Conservation (phyloP, 1,139 yeast genomes). For the Candida mesenterica region DNA sequence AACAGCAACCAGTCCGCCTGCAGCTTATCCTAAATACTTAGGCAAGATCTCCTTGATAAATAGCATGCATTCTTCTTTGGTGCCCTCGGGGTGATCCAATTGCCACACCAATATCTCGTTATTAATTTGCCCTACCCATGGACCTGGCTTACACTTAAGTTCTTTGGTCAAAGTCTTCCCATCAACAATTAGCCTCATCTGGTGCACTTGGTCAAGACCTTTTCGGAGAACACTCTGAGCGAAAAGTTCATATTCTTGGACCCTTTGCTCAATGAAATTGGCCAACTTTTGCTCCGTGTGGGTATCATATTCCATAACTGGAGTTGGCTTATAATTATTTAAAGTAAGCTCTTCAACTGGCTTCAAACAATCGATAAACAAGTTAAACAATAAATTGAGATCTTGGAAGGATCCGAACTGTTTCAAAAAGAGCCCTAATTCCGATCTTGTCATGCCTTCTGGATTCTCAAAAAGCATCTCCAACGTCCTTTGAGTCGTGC, state of each 20-base stretch:
- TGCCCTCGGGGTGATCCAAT: constrained; percentile 60
- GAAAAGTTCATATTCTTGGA: constrained; percentile 34
- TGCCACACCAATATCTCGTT: constrained; percentile 68
- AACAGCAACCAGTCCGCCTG: no score
- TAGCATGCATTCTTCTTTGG: constrained; percentile 53
- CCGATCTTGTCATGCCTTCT: constrained; percentile 44
- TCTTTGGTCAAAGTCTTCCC: constrained; percentile 63
- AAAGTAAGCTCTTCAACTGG: constrained; percentile 8
- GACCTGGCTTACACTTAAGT: constrained; percentile 69
- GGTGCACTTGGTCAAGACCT: constrained; percentile 41
- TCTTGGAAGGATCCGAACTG: constrained; percentile 53
- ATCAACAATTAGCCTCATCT: constrained; percentile 56
- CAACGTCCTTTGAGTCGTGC: constrained; percentile 15
- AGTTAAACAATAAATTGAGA: constrained; percentile 36
- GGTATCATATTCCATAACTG: constrained; percentile 11
- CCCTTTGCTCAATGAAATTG: constrained; percentile 3
- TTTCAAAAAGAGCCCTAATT: constrained; percentile 60
- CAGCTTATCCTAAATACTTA: constrained; percentile 8
- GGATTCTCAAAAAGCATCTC: constrained; percentile 20
- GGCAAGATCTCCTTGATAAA: constrained; percentile 32
- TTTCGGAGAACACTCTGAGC: constrained; percentile 23
- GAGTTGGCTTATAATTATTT: constrained; percentile 10
- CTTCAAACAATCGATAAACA: constrained; percentile 29
- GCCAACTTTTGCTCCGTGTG: constrained; percentile 8
- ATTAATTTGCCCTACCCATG: constrained; percentile 68